Evolutionary conservation across 768 basidiomycete species (phyloP), one percentile per base, ranked within the genome.

Genomic region (Gyrodon lividus): DNA sequence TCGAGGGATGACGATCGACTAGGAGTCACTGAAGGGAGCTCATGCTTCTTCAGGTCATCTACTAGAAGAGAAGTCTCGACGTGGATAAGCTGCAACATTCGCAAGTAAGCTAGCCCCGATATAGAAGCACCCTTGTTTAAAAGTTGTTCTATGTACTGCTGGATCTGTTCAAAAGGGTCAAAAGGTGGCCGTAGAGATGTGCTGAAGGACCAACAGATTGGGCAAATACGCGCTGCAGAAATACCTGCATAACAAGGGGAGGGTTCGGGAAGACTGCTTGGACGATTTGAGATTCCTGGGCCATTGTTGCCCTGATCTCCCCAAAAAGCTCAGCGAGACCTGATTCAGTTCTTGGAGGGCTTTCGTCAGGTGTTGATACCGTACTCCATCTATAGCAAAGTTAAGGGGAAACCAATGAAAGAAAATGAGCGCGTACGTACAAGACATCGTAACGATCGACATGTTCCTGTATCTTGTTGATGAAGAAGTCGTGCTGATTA

Each of bases 401-500:
- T 50, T 33, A 46, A 34, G 20, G 26, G 30, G 31, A 2, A 35
- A 16, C 6, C 43, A 41, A 22, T 3, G 9, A 14, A 44, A 22
- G 22, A 8, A 45, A 31, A 28, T 31, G 28, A 67, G 80, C 47
- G 50, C 87, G 82, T 87, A 65, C 87, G 82, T 87, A 65, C 48
- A 79, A 45, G n/a, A 74, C 74, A 60, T 86, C 84, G 28, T 81
- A 75, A 35, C 72, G 70, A 13, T 78, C 70, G 52, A 78, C 77
- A 28, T 76, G 75, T 46, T 86, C 86, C 31, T 87, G 84, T 34
- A 92, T 84, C 48, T 91, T 83, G 65, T 95, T 95, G 67, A 98
- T 98, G 77, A 99, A 99, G 76, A 99, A 99, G 67, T 98, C 97
- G 61, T 99, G 97, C 66, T 99, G 97, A 62, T 98, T 99, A 49